Conservation (phyloP, 495 filamentous ascomycete species). For the Aspergillus biplanus region DNA sequence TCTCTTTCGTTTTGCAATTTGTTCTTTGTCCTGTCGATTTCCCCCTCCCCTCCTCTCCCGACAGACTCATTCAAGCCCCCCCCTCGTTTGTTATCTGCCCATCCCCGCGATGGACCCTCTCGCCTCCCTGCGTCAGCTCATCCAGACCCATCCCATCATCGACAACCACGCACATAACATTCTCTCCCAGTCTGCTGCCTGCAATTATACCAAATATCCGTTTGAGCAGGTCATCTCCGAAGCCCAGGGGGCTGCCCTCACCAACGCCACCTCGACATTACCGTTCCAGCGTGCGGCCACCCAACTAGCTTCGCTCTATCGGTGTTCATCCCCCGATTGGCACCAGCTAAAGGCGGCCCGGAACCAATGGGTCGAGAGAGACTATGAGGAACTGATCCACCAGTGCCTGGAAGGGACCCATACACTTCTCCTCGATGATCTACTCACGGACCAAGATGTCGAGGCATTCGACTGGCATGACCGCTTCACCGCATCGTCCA, state of each 20-base stretch:
- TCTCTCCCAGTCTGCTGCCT: conserved; percentile 45
- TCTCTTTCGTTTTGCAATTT: background rate
- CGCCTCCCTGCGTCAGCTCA: conserved; percentile 47
- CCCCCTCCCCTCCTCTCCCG: background rate
- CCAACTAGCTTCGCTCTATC: conserved; percentile 67
- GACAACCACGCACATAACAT: conserved; percentile 90
- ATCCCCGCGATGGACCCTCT: conserved; percentile 33
- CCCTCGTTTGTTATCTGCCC: background rate
- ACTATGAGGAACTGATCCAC: conserved; percentile 61
- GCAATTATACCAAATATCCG: conserved; percentile 43
- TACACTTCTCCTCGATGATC: conserved; percentile 78
- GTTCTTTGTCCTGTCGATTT: background rate
- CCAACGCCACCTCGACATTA: conserved; percentile 61
- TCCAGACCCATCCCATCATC: conserved; percentile 75
- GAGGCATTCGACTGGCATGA: conserved; percentile 72
- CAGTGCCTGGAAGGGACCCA: conserved; percentile 77
- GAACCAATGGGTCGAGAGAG: conserved; percentile 54
- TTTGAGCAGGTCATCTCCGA: conserved; percentile 71
- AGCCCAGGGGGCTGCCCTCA: conserved; percentile 69
- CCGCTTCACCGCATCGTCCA: conserved; percentile 60
- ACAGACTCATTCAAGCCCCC: background rate
- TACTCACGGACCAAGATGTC: conserved; percentile 61
- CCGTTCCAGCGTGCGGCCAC: conserved; percentile 71
- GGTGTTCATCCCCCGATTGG: conserved; percentile 59
- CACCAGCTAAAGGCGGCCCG: conserved; percentile 65